Evolutionary conservation across 768 basidiomycete genomes (phyloP).

Genomic region (Hypsizygus marmoreus): DNA sequence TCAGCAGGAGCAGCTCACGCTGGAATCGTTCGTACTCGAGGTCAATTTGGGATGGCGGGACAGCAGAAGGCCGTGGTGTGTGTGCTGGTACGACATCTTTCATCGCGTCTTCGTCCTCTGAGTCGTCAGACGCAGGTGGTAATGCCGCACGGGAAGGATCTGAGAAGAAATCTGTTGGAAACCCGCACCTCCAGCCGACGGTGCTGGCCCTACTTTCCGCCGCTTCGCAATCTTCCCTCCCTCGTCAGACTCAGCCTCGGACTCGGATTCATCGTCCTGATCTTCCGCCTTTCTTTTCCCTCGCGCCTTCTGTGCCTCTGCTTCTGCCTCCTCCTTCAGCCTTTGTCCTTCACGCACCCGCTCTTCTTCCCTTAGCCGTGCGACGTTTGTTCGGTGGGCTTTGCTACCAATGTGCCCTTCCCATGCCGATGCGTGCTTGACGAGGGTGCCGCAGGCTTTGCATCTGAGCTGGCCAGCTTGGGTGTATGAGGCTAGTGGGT

Average conservation of each 20-base stretch:
- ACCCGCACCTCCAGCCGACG: conserved; percentile 21
- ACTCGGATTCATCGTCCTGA: conserved; percentile 9
- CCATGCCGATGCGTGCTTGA: conserved; percentile 86
- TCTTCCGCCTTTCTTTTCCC: conserved; percentile 32
- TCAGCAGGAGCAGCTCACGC: conserved; percentile 49
- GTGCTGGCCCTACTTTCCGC: conserved; percentile 15
- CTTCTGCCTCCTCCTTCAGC: conserved; percentile 34
- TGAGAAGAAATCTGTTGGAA: conserved; percentile 82
- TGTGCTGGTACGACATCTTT: conserved; percentile 18
- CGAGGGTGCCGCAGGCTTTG: conserved; percentile 54
- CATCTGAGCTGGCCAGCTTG: conserved; percentile 71
- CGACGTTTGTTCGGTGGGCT: conserved; percentile 67
- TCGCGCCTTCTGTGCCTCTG: conserved; percentile 20
- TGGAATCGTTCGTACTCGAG: conserved; percentile 77
- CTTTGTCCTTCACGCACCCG: conserved; percentile 37
- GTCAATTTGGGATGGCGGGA: conserved; percentile 47
- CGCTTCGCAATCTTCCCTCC: conserved; percentile 19
- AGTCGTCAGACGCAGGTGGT: conserved; percentile 32
- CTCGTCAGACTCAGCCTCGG: conserved; percentile 27
- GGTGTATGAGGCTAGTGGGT: conserved; percentile 74
- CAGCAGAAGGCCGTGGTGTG: conserved; percentile 15
- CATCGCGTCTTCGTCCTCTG: conserved; percentile 41
- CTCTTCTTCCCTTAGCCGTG: conserved; percentile 59
- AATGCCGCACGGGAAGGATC: conserved; percentile 59
- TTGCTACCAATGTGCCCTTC: conserved; percentile 86